Evolutionary conservation across 1,284 basidiomycete genomes (phyloP), one percentile per base, ranked within the genome.

Genomic region (Puccinia hordei): DNA sequence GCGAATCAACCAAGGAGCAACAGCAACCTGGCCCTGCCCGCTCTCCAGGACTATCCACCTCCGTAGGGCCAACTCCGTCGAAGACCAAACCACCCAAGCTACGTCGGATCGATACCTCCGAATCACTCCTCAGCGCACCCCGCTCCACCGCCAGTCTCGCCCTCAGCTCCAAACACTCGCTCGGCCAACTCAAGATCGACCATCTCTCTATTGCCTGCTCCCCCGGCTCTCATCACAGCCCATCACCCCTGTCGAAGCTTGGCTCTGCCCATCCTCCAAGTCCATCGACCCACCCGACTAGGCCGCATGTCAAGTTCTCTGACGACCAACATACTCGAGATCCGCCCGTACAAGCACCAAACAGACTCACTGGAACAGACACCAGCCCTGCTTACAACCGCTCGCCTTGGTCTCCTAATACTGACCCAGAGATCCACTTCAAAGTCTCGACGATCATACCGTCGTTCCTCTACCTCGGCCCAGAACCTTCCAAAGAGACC

Each of bases 381-480:
- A n/a, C 38, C 38, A 12, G 38, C 38, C 38, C 38, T 10, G 10
- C 57, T 27, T 9, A 17, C 27, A 12, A 22, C 33, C 61, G 35
- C 17, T 63, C 59, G 19, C 57, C 81, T 12, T 61, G 75, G 5
- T 76, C 69, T 4, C 65, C 72, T 0, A 71, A 51, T n/a, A 55
- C 33, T 3, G 53, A 81, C 19, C 44, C 38, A 17, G 68, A 73
- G 22, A 68, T 57, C 27, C 86, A 87, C 1, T 95, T 96, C 84
- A 87, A 88, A 27, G 89, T 95, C 30, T 94, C 93, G 17, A 92
- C 91, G 15, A 97, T 98, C 82, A 88, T 98, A 0, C 94, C 95
- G 0, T 90, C 90, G 81, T 96, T 96, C 86, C 88, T 98, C 27
- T 98, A 90, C 85, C 89, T 98, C 22, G 95, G 95, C 0, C 93